Evolutionary conservation across 1,139 yeast genomes (phyloP), one percentile per base, ranked within the genome.

Genomic region (Taphrina sp.): DNA sequence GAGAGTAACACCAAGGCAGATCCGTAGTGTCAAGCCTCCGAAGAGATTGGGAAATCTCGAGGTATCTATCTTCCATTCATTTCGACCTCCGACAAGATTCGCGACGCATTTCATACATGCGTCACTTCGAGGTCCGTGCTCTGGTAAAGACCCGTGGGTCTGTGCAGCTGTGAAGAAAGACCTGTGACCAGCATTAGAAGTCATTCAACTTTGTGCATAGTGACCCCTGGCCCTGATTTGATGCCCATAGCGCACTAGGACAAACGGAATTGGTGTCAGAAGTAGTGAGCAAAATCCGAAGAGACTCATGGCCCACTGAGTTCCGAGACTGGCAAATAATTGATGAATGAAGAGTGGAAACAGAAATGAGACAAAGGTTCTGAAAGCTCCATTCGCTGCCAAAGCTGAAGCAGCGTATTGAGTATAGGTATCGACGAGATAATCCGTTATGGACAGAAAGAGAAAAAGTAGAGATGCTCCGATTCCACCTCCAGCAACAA

Each of bases 251-350:
- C 70, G 70, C 73, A 83, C 85, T 66, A 89, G 87, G 8, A 79
- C 77, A 67, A 82, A 84, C 14, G 96, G 96, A 61, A 89, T 79
- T n/a, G 79, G 70, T 61, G 86, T 76, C 62, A 88, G 86, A 0
- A 85, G 94, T 59, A 87, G 76, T 8, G 94, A 80, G 63, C 89
- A 78, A 65, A 88, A 88, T 0, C 95, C 96, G 64, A 89, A 74
- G 59, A 88, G 71, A 79, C 86, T 84, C 62, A 85, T 79, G 17
- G 94, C 95, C 94, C 95, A 85, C 63, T 82, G 82, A 46, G 83
- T 74, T 2, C 94, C 94, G 63, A 86, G 72, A 44, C 75, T 77
- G 62, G 78, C 76, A 67, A 85, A 86, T 94, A 86, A 84, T 69
- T 78, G 78, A 23, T 80, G 71, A 3, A 81, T 77, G 65, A 83